Conservation (phyloP, 805 yeast species). For the Candida nonsorbophila region DNA sequence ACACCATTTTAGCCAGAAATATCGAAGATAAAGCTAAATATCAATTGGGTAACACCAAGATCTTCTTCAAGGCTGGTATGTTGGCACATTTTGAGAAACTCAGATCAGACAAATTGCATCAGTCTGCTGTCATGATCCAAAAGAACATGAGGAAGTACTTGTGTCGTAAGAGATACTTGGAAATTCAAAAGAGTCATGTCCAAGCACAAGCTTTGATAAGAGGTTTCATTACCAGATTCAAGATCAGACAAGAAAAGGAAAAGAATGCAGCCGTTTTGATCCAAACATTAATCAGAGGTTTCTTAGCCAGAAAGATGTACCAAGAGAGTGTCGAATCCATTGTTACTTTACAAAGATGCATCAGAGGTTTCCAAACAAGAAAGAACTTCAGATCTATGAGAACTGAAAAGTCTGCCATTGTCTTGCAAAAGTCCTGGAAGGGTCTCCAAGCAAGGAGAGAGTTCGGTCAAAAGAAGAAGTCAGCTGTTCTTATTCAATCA, state of each 20-base stretch:
- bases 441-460: slow-evolving; percentile 57
- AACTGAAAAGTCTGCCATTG: slow-evolving; percentile 58
- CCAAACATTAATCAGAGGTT: slow-evolving; percentile 64
- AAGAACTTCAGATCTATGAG: slow-evolving; percentile 43
- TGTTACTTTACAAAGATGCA: slow-evolving; percentile 39
- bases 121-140: slow-evolving; percentile 80
- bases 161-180: slow-evolving; percentile 57
- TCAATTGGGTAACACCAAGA: slow-evolving; percentile 89
- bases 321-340: slow-evolving; percentile 31
- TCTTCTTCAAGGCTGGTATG: slow-evolving; percentile 95
- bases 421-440: slow-evolving; percentile 71
- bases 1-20: slow-evolving; percentile 57
- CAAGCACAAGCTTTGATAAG: slow-evolving; percentile 57
- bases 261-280: slow-evolving; percentile 59
- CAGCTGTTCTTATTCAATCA: slow-evolving; percentile 72
- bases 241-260: slow-evolving; percentile 52
- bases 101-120: slow-evolving; percentile 71
- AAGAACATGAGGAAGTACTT: slow-evolving; percentile 66
- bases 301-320: slow-evolving; percentile 38
- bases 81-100: slow-evolving; percentile 84
- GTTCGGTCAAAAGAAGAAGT: slow-evolving; percentile 41
- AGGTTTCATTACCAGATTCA: slow-evolving; percentile 55
- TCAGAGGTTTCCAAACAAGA: slow-evolving; percentile 54
- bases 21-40: slow-evolving; percentile 65
- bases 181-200: slow-evolving; percentile 48